Base-by-base conservation (phyloP, 306 rosid species). In the Gleditsia sinensis region DNA sequence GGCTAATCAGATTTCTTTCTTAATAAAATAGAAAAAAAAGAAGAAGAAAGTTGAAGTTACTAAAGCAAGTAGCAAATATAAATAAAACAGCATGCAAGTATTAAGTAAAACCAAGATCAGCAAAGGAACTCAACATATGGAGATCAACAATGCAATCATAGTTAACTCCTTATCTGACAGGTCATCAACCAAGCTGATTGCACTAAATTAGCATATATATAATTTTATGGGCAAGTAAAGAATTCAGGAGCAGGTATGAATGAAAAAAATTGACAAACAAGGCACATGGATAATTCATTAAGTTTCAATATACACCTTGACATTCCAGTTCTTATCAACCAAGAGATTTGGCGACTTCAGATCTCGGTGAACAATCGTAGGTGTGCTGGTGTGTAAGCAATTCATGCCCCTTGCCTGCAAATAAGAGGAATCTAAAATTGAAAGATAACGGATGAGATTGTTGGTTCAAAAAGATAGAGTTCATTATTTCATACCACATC, bases 341-440 rank as follows among this genome's bases (percentile, higher is more conserved):
- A 94, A 86, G 65, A 94, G 97, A 86, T 94, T 94, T 3, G 97
- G 96, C 60, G 99, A 94, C 79, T 94, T 94, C 78, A 94, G 83
- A 88, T 94, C 99, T 69, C 98, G 89, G 85, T 94, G 99, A 79
- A 94, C 99, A 84, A 94, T 94, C 10, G 96, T 92, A 27, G 99
- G 99, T 49, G 61, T 64, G 83, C 99, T 94, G 24, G 93, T 21
- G 80, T 94, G 99, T 83, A 94, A 87, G 92, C 99, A 94, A 86
- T 92, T 94, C 99, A 94, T 94, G 70, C 99, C 99, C 91, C 88
- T 88, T 28, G 99, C 99, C 99, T 94, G 86, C 78, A 82, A 82
- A 79, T 77, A n/a, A 66, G 49, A 34, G 51, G 30, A 72, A 39
- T 67, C 70, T 50, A 69, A 78, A 65, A 50, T 70, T 80, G 39